Conservation (phyloP, 768 basidiomycete genomes). For the Hygrocybe punicea region DNA sequence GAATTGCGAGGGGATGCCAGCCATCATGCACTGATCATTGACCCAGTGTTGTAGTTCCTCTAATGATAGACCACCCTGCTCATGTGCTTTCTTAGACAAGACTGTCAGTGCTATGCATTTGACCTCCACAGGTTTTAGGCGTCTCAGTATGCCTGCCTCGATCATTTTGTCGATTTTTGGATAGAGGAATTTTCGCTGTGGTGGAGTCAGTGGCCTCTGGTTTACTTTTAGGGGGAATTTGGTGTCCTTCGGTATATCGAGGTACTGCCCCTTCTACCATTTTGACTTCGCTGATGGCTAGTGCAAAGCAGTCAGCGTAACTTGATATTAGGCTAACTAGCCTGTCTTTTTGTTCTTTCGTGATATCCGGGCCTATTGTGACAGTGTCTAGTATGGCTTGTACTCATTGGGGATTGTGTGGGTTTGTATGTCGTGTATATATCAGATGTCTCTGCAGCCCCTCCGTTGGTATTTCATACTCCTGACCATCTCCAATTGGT, state of each 20-base stretch:
- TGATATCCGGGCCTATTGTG: slow-evolving; percentile 35
- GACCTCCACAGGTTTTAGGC: slow-evolving; percentile 28
- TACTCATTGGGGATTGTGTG: too few relatives aligned
- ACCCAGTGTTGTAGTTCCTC: slow-evolving; percentile 34
- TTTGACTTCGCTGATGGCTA: too few relatives aligned
- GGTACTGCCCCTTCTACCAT: slow-evolving; percentile 17
- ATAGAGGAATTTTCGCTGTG: slow-evolving; percentile 19
- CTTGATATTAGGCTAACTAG: too few relatives aligned
- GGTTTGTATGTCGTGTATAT: too few relatives aligned
- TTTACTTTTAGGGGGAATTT: slow-evolving; percentile 32
- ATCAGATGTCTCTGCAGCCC: too few relatives aligned
- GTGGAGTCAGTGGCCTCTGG: slow-evolving; percentile 30
- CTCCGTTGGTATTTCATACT: too few relatives aligned
- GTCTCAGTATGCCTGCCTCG: slow-evolving; percentile 12
- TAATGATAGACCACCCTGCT: slow-evolving; percentile 24
- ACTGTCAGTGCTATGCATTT: slow-evolving; percentile 35
- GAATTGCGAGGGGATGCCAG: slow-evolving; percentile 20
- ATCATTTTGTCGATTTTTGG: too few relatives aligned
- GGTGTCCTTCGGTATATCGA: slow-evolving; percentile 29
- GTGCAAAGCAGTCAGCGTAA: too few relatives aligned
- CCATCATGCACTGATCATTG: slow-evolving; percentile 32
- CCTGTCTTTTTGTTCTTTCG: slow-evolving; percentile 15
- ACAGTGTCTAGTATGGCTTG: slow-evolving; percentile 26
- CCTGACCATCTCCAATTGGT: slow-evolving; percentile 1
- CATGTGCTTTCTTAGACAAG: slow-evolving; percentile 38